phyloP scores from a whole-genome alignment of 1,284 basidiomycete species.

The Fistulinella cinereoalba region DNA sequence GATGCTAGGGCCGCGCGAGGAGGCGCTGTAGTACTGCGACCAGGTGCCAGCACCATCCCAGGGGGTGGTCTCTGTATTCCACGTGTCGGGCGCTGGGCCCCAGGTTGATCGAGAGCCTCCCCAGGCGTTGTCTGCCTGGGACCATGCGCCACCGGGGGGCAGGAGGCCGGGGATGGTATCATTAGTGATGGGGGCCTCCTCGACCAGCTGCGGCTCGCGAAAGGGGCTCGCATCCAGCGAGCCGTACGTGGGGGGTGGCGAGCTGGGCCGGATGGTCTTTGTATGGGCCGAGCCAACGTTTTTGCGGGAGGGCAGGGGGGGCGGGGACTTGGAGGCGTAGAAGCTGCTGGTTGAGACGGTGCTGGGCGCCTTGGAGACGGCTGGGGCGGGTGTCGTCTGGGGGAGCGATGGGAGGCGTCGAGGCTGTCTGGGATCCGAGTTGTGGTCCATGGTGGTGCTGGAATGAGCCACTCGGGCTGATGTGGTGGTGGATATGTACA shows the following conservation, averaged over 20 bases:
- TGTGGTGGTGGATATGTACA: too few relatives aligned
- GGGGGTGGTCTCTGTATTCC: slow-evolving; percentile 20
- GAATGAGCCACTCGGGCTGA: slow-evolving; percentile 2
- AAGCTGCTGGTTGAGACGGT: slow-evolving; percentile 30
- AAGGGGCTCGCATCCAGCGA: slow-evolving; percentile 31
- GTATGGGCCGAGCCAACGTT: slow-evolving; percentile 33
- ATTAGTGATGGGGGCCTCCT: slow-evolving; percentile 32
- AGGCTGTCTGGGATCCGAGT: slow-evolving; percentile 17
- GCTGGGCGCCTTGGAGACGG: slow-evolving; percentile 18
- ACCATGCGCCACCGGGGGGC: slow-evolving; percentile 21
- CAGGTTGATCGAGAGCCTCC: slow-evolving; percentile 11
- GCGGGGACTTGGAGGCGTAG: slow-evolving; percentile 30
- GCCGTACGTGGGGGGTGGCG: slow-evolving; percentile 31
- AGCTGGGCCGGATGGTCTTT: slow-evolving; percentile 24
- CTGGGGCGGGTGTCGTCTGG: slow-evolving; percentile 16
- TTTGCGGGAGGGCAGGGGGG: slow-evolving; percentile 33
- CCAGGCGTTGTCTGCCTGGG: slow-evolving; percentile 20
- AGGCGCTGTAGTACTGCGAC: slow-evolving; percentile 11
- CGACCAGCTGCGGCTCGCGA: slow-evolving; percentile 47
- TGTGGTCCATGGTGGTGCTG: slow-evolving; percentile 25
- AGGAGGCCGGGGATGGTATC: slow-evolving; percentile 32
- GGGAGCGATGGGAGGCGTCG: slow-evolving; percentile 26
- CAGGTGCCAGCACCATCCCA: slow-evolving; percentile 30
- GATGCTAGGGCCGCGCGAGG: slow-evolving; percentile 41
- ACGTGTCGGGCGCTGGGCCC: slow-evolving; percentile 15